phyloP scores from a whole-genome alignment of 2,329 filamentous ascomycete species.

The Venturia pyrina region DNA sequence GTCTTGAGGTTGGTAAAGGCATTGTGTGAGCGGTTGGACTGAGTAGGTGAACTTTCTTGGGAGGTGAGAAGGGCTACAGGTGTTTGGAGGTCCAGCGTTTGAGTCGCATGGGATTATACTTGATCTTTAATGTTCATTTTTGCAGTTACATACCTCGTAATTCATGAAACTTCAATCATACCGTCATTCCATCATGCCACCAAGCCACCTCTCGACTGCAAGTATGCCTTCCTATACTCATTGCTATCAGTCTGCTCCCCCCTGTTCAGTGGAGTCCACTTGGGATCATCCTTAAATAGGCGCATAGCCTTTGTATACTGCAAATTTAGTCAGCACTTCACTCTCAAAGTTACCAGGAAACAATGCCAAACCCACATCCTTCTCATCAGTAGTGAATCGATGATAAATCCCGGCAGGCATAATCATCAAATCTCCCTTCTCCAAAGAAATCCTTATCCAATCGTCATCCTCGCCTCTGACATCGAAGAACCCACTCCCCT shows the following conservation, averaged over 20 bases:
- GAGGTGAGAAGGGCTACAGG: background rate
- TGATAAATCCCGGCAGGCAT: constrained; percentile 94
- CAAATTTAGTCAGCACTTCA: background rate
- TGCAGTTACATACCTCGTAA: background rate
- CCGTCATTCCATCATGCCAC: background rate
- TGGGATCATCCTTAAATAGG: constrained; percentile 95
- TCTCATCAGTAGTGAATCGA: constrained; percentile 86
- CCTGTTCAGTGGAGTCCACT: constrained; percentile 92
- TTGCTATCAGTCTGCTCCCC: constrained; percentile 69
- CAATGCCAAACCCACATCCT: constrained; percentile 57
- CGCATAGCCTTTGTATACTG: constrained; percentile 95
- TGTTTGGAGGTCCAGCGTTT: background rate
- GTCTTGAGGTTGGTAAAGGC: background rate
- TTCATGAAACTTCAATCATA: background rate
- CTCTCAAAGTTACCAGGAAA: constrained; percentile 8
- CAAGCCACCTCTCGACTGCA: constrained; percentile 31
- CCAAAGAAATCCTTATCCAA: constrained; percentile 79
- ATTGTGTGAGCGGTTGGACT: background rate
- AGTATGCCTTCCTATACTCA: constrained; percentile 66
- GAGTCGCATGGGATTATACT: background rate
- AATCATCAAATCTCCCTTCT: constrained; percentile 85
- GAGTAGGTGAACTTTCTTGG: background rate
- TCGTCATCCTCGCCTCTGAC: constrained; percentile 72
- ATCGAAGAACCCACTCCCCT: constrained; percentile 86
- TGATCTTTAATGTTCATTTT: background rate